phyloP scores from a whole-genome alignment of 2,329 filamentous ascomycete genomes.

The Pseudonectria buxi region DNA sequence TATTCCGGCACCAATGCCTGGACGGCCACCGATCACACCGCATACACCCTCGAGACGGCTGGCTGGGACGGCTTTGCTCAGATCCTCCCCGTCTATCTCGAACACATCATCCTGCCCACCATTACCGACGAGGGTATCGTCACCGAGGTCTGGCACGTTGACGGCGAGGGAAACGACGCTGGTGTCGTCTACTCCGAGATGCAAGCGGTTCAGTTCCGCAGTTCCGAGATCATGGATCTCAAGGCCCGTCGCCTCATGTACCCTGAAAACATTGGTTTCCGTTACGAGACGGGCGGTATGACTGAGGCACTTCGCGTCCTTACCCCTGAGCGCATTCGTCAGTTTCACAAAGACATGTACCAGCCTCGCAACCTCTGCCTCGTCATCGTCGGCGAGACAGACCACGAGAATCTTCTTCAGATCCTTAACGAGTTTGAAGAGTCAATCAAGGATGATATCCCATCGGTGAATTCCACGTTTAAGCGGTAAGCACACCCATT shows the following conservation, averaged over 20 bases:
- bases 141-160: constrained; percentile 93
- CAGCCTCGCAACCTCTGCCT: constrained; percentile 93
- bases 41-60: constrained; percentile 89
- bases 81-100: constrained; percentile 89
- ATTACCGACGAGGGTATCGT: constrained; percentile 89
- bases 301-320: constrained; percentile 83
- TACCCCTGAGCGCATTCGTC: constrained; percentile 83
- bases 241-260: constrained; percentile 75
- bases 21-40: constrained; percentile 94
- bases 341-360: constrained; percentile 95
- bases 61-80: constrained; percentile 97
- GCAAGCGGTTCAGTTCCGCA: constrained; percentile 87
- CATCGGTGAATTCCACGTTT: constrained; percentile 67
- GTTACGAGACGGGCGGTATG: constrained; percentile 97
- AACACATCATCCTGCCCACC: constrained; percentile 86
- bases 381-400: constrained; percentile 84
- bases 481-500: constrained; percentile 56
- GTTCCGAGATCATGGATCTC: constrained; percentile 81
- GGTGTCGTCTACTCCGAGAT: constrained; percentile 98
- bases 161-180: constrained; percentile 89
- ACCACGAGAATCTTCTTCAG: constrained; percentile 71
- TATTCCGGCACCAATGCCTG: constrained; percentile 95
- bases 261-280: constrained; percentile 82
- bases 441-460: constrained; percentile 76
- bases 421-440: constrained; percentile 86